Evolutionary conservation across 2,329 filamentous ascomycete species (phyloP).

Genomic region (Epichloe festucae): DNA sequence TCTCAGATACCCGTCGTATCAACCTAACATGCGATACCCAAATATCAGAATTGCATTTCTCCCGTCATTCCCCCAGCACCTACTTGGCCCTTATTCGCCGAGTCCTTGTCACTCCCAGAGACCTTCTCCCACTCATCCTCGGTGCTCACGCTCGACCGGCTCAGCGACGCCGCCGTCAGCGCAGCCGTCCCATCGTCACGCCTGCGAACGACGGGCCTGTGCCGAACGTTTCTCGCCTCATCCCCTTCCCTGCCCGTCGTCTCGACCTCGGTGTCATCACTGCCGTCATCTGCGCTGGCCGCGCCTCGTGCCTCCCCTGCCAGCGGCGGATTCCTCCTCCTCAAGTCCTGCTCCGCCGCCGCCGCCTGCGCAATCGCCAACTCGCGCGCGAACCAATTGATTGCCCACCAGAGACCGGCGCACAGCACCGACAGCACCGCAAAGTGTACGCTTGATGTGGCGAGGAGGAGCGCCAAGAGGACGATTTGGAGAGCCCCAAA

Average conservation of each 20-base stretch:
- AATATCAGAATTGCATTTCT: too few relatives aligned
- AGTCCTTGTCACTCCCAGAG: slow-evolving; percentile 52
- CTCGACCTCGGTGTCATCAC: slow-evolving; percentile 36
- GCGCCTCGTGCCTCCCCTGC: slow-evolving; percentile 19
- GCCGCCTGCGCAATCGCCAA: slow-evolving; percentile 29
- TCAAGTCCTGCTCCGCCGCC: slow-evolving; percentile 17
- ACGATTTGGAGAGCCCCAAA: slow-evolving; percentile 78
- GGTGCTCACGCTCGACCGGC: slow-evolving; percentile 55
- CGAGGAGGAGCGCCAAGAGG: slow-evolving; percentile 61
- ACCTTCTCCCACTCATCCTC: slow-evolving; percentile 98
- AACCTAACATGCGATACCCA: too few relatives aligned
- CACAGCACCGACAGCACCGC: slow-evolving; percentile 66
- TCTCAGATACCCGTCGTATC: too few relatives aligned
- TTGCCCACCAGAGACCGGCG: slow-evolving; percentile 76
- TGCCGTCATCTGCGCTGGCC: slow-evolving; percentile 19
- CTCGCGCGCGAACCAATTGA: slow-evolving; percentile 91
- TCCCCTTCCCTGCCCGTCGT: slow-evolving; percentile 17
- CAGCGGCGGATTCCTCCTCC: slow-evolving; percentile 21
- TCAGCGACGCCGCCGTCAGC: slow-evolving; percentile 16
- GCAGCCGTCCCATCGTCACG: slow-evolving; percentile 9
- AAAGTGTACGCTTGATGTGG: slow-evolving; percentile 83
- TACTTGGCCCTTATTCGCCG: slow-evolving; percentile 33
- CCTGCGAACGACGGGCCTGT: slow-evolving; percentile 19
- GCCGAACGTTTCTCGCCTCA: slow-evolving; percentile 35
- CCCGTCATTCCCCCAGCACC: neutral